phyloP scores from a whole-genome alignment of 2,329 filamentous ascomycete genomes.

The Curvularia verruculosa region DNA sequence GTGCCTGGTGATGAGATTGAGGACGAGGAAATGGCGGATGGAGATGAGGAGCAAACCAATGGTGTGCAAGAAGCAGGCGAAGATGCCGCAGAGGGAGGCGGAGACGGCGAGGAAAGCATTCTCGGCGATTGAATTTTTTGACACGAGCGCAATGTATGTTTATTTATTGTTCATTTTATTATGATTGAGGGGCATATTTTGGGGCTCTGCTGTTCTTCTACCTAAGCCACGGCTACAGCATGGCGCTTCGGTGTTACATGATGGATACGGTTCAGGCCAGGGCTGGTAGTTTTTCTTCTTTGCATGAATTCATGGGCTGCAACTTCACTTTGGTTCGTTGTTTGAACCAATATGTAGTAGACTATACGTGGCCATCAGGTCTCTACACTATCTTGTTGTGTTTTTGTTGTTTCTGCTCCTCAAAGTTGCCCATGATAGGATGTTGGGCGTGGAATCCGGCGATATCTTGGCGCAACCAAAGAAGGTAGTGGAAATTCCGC shows the following conservation, averaged over 20 bases:
- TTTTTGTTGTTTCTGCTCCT: too few species aligned
- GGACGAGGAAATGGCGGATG: slow-evolving; percentile 51
- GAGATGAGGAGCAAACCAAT: slow-evolving; percentile 50
- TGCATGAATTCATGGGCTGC: slow-evolving; percentile 1
- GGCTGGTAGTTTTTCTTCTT: neutral
- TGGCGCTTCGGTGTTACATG: slow-evolving; percentile 20
- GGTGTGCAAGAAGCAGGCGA: slow-evolving; percentile 42
- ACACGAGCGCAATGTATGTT: neutral
- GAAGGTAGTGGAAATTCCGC: slow-evolving; percentile 6
- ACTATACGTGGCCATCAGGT: neutral
- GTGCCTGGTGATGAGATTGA: slow-evolving; percentile 41
- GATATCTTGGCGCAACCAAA: slow-evolving; percentile 14
- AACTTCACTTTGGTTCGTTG: neutral
- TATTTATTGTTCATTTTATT: neutral
- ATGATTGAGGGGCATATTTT: slow-evolving; percentile 3
- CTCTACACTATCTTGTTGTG: neutral
- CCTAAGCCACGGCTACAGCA: slow-evolving; percentile 11
- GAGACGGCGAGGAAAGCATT: slow-evolving; percentile 52
- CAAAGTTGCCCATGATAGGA: too few species aligned
- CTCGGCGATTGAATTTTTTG: slow-evolving; percentile 45
- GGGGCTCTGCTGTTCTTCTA: slow-evolving; percentile 3
- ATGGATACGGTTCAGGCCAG: neutral
- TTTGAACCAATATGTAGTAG: neutral
- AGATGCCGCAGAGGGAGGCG: slow-evolving; percentile 35
- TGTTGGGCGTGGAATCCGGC: neutral